phyloP scores from a whole-genome alignment of 331 rosid genomes.

The Malus hybrid region DNA sequence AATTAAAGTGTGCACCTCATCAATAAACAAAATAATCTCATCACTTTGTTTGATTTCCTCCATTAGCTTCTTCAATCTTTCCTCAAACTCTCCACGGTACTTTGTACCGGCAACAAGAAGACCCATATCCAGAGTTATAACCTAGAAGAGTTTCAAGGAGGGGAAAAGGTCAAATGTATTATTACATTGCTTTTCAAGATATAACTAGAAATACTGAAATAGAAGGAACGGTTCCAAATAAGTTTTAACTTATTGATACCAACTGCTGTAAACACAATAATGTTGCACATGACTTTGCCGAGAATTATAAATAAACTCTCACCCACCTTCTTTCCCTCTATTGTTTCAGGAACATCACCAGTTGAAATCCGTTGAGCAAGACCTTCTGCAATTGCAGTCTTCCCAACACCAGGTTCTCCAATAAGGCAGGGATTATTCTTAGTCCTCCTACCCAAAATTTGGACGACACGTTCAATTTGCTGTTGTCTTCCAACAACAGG shows the following conservation, averaged over 20 bases:
- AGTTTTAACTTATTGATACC: background rate
- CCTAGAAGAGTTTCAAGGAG: conserved; percentile 31
- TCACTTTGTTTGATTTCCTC: conserved; percentile 86
- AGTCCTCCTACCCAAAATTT: conserved; percentile 86
- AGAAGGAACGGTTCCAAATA: background rate
- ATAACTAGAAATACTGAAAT: background rate
- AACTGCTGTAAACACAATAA: background rate
- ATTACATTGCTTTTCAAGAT: background rate
- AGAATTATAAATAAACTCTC: conserved; percentile 4
- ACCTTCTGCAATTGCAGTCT: conserved; percentile 97
- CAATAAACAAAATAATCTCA: conserved; percentile 72
- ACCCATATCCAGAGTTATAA: conserved; percentile 92
- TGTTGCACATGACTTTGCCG: background rate
- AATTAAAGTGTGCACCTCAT: conserved; percentile 79
- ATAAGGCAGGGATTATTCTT: conserved; percentile 94
- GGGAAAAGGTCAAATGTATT: background rate
- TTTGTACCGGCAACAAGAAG: conserved; percentile 93
- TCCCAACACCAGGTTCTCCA: conserved; percentile 99
- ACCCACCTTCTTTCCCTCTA: conserved; percentile 91
- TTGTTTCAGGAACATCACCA: conserved; percentile 97
- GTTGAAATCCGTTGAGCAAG: conserved; percentile 88
- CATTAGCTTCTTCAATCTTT: conserved; percentile 83
- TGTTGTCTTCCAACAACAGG: conserved; percentile 96
- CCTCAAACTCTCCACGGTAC: conserved; percentile 98
- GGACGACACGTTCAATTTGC: conserved; percentile 92